phyloP scores from a whole-genome alignment of 805 yeast genomes.

The Cyberlindnera mississippiensis region DNA sequence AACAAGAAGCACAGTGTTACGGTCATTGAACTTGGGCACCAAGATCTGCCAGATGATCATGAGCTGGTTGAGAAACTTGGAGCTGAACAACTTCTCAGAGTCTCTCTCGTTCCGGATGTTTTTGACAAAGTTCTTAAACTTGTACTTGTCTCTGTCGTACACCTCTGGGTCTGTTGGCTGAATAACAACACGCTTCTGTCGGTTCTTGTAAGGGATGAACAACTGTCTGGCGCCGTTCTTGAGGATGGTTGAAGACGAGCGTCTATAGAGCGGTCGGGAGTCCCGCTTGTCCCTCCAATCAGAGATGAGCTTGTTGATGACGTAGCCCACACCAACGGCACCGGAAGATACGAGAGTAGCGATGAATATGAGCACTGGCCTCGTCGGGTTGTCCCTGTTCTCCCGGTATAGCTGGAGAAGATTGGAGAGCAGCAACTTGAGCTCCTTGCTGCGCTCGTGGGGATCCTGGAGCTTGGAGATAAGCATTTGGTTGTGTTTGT shows the following conservation, averaged over 20 bases:
- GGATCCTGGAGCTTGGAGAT: slow-evolving; percentile 22
- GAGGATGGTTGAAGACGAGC: slow-evolving; percentile 28
- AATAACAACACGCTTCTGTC: slow-evolving; percentile 27
- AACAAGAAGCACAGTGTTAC: slow-evolving; percentile 59
- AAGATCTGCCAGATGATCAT: slow-evolving; percentile 74
- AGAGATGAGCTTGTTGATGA: slow-evolving; percentile 24
- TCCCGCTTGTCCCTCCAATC: slow-evolving; percentile 28
- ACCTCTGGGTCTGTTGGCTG: slow-evolving; percentile 28
- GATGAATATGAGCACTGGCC: slow-evolving; percentile 27
- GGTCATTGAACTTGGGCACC: slow-evolving; percentile 69
- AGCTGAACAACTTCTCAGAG: slow-evolving; percentile 38
- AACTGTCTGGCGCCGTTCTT: slow-evolving; percentile 30
- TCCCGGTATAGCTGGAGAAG: slow-evolving; percentile 26
- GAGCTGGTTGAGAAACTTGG: slow-evolving; percentile 69
- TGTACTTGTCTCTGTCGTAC: slow-evolving; percentile 27
- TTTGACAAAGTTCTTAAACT: slow-evolving; percentile 26
- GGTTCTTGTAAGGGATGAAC: slow-evolving; percentile 27
- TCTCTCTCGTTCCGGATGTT: slow-evolving; percentile 23
- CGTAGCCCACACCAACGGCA: slow-evolving; percentile 19
- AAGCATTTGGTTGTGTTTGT: slow-evolving; percentile 5
- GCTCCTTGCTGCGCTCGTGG: slow-evolving; percentile 18
- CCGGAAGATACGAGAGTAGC: slow-evolving; percentile 25
- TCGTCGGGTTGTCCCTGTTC: slow-evolving; percentile 26
- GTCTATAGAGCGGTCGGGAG: slow-evolving; percentile 26
- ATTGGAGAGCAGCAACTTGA: slow-evolving; percentile 20